Conservation (phyloP, 345 rosid genomes). For the Linum trigynum region DNA sequence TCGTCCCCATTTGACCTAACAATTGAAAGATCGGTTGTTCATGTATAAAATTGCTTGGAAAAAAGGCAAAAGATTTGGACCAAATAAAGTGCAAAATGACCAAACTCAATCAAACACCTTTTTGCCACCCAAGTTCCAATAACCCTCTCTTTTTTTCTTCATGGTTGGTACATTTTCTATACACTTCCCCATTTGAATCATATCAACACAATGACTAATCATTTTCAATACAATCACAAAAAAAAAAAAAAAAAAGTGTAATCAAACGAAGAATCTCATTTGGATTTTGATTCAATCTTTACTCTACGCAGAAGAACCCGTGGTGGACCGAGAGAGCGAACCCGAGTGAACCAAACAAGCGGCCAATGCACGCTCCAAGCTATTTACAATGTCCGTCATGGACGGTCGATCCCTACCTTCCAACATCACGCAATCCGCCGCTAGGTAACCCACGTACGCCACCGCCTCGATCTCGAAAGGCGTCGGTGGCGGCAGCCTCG, state of each 20-base stretch:
- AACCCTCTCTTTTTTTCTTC: neutral
- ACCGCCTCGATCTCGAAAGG: slow-evolving; percentile 75
- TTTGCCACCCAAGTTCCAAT: too few relatives aligned
- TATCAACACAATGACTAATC: too few relatives aligned
- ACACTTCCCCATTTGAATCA: too few relatives aligned
- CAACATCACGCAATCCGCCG: slow-evolving; percentile 42
- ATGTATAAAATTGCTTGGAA: neutral
- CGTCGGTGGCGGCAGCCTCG: slow-evolving; percentile 51
- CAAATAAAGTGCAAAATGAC: too few relatives aligned
- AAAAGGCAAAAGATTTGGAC: neutral
- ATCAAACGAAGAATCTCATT: neutral
- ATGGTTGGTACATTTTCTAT: too few relatives aligned
- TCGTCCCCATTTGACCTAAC: neutral
- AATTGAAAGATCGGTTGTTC: neutral
- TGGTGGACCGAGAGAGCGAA: slow-evolving; percentile 29
- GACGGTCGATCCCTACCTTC: slow-evolving; percentile 58
- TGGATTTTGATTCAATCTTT: too few relatives aligned
- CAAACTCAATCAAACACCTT: too few relatives aligned
- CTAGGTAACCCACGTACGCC: slow-evolving; percentile 43
- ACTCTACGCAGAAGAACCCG: slow-evolving; percentile 24
- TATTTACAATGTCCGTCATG: slow-evolving; percentile 43
- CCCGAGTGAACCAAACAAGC: slow-evolving; percentile 30
- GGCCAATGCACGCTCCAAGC: slow-evolving; percentile 45
- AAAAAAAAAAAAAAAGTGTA: neutral
- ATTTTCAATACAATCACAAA: too few relatives aligned